phyloP scores from a whole-genome alignment of 192 early-diverging fungal species.

The Backusella sp. region DNA sequence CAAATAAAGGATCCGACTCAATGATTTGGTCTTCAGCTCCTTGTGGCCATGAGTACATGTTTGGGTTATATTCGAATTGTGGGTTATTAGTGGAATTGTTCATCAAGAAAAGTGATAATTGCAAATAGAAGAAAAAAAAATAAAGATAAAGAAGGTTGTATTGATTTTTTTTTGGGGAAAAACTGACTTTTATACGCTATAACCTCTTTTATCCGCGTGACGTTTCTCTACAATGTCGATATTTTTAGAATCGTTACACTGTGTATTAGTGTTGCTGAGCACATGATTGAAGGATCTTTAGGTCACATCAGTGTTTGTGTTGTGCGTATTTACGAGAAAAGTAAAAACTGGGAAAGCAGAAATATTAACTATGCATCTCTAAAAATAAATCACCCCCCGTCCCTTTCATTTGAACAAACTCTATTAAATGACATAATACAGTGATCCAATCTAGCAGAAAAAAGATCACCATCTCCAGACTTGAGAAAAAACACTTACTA shows the following conservation, averaged over 20 bases:
- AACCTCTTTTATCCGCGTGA: slow-evolving; percentile 5
- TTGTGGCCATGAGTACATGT: neutral
- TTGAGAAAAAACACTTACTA: neutral
- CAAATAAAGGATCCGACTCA: neutral
- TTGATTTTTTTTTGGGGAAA: slow-evolving; percentile 1
- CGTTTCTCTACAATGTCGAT: neutral
- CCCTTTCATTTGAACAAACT: neutral
- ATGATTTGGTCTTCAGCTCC: neutral
- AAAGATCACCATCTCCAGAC: neutral
- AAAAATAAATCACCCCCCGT: neutral
- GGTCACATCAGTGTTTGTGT: neutral
- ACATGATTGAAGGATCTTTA: neutral
- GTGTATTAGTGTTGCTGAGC: neutral
- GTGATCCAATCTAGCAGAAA: neutral
- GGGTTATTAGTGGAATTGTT: neutral
- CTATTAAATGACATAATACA: neutral
- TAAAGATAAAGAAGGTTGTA: neutral
- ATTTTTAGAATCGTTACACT: slow-evolving; percentile 19
- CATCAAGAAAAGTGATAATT: neutral
- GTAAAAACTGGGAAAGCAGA: neutral
- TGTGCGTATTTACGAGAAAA: neutral
- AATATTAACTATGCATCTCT: neutral
- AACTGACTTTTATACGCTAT: neutral
- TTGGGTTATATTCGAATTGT: neutral
- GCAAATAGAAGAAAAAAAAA: neutral